A percentile compares a stretch with the other conserved stretches of the same genome.
These are phyloP conservation scores for Neofusicoccum kwambonambiense DNA, from an alignment of 2,329 filamentous ascomycete genomes.

Conservation along the genomic window DNA sequence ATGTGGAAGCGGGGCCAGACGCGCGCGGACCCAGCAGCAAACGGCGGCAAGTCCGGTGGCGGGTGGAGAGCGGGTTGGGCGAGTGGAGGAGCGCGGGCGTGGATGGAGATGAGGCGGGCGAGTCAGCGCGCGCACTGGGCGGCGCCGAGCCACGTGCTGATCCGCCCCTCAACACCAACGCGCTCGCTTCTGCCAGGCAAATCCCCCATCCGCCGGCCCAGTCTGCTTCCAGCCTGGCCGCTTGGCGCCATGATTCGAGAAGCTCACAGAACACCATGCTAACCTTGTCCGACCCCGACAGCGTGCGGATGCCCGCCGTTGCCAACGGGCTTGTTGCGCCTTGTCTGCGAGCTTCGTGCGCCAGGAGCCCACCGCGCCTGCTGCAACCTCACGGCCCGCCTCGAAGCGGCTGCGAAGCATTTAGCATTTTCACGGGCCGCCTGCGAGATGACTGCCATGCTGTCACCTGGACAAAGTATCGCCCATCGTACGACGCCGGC, in stretches of 20 bases:
- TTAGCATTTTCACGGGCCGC: neutral
- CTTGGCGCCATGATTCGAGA: neutral
- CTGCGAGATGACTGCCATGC: neutral
- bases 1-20: neutral
- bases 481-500: neutral
- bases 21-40: neutral
- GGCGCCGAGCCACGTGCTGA: neutral
- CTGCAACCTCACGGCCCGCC: neutral
- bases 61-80: neutral
- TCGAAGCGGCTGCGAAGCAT: too few relatives aligned
- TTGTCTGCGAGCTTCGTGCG: neutral
- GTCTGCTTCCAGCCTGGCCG: neutral
- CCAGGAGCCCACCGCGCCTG: neutral
- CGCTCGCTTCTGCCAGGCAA: neutral
- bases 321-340: neutral
- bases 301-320: neutral
- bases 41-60: neutral
- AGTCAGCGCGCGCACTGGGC: neutral
- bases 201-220: neutral
- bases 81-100: neutral
- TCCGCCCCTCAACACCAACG: slow-evolving; percentile 1
- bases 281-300: neutral
- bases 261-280: neutral
- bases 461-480: neutral
- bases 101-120: neutral